Evolutionary conservation across 2,329 filamentous ascomycete species (phyloP), one percentile per base, ranked within the genome.

Genomic region (Epichloe scottii): DNA sequence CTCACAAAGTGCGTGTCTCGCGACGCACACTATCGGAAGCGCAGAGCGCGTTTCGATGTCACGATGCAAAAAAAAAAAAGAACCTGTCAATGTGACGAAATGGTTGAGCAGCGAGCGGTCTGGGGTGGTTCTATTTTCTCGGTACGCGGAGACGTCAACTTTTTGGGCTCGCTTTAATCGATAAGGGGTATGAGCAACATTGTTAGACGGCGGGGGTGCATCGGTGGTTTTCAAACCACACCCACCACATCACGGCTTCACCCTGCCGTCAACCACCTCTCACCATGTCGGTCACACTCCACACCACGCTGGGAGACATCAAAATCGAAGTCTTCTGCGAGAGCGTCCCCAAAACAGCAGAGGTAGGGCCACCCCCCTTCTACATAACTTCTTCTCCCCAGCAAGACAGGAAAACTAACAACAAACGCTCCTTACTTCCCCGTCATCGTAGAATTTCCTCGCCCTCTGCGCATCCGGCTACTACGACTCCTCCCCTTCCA

Each of bases 271-370:
- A 21, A 5, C 40, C 14, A 2, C 12, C 35, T 23, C 43, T 17
- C 43, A 54, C 14, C 57, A 83, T 84, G 81, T 84, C 81, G 12
- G 78, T 83, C 55, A 84, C 81, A 11, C 78, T 98, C 14, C 89
- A 96, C 69, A 98, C 93, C 47, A 87, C 83, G 48, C 78, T 85
- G 49, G 93, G 93, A 64, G 85, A 93, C 69, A 77, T 98, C 65
- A 98, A 97, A 72, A 80, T 97, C 60, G 93, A 97, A 68, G 75
- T 98, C 58, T 97, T 96, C 72, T 97, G 91, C 73, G 89, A 96
- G 67, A 84, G 87, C 59, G 89, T 95, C 34, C 93, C 93, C 55
- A 90, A 91, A 67, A 95, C 93, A 0, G 85, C 89, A 56, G 87
- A 95, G 71, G 85, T 85, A 71, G 51, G 71, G 4, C 2, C 17